phyloP scores from a whole-genome alignment of 805 yeast genomes.

The Brettanomyces sp. region DNA sequence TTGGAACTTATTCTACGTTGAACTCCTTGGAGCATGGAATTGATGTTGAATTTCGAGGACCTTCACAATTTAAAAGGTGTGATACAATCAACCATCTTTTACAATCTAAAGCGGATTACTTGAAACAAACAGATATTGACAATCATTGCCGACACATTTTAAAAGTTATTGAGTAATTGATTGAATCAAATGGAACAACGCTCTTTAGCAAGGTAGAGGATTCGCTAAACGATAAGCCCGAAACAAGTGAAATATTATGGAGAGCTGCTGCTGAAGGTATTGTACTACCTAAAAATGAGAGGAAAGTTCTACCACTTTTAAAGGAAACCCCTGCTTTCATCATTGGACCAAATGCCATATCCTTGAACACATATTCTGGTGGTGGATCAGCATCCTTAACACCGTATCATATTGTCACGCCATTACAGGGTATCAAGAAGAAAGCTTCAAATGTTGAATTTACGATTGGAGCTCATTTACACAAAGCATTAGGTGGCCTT shows the following conservation, averaged over 20 bases:
- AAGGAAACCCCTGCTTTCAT: constrained; percentile 34
- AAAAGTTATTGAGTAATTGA: constrained; percentile 35
- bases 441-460: constrained; percentile 17
- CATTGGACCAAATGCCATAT: constrained; percentile 52
- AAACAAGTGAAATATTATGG: constrained; percentile 33
- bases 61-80: background rate
- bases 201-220: constrained; percentile 32
- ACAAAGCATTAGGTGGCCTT: constrained; percentile 9
- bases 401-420: constrained; percentile 15
- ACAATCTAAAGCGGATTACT: background rate
- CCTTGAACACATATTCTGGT: constrained; percentile 35
- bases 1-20: constrained; percentile 41
- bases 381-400: constrained; percentile 50
- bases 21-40: constrained; percentile 45
- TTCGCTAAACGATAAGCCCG: constrained; percentile 34
- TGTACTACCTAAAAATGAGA: constrained; percentile 49
- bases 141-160: constrained; percentile 40
- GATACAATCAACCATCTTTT: background rate
- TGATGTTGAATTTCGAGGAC: constrained; percentile 64
- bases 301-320: constrained; percentile 35
- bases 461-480: constrained; percentile 27
- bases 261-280: constrained; percentile 41
- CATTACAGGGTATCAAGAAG: constrained; percentile 11
- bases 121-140: constrained; percentile 29
- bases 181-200: constrained; percentile 25